These are phyloP conservation scores for Rhipidocladum racemiflorum DNA, from an alignment of 176 grass and related monocot species.

Conservation along the genomic window DNA sequence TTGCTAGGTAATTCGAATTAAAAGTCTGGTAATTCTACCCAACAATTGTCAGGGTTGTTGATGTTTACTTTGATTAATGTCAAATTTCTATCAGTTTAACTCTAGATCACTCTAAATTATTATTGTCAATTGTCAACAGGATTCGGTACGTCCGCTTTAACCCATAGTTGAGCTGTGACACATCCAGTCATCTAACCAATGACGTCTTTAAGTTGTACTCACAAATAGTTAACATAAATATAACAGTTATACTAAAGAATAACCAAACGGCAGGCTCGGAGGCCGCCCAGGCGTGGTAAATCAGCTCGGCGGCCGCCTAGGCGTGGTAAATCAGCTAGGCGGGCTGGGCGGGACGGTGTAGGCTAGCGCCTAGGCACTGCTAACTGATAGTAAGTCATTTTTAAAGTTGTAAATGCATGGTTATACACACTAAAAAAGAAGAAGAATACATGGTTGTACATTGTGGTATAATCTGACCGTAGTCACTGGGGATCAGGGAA, in stretches of 20 bases:
- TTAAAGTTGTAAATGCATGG: not conserved
- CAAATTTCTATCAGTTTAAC: not conserved
- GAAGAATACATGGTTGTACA: not conserved
- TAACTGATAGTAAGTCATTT: not conserved
- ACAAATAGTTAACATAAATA: not conserved
- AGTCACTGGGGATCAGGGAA: not conserved
- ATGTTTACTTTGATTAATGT: not conserved
- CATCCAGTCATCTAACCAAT: not conserved
- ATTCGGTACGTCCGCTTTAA: not conserved
- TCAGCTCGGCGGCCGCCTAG: no score
- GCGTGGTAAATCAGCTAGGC: no score
- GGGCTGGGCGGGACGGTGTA: no score
- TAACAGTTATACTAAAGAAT: not conserved
- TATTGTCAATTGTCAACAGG: not conserved
- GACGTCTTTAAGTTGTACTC: not conserved
- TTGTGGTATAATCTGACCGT: constrained; percentile 12
- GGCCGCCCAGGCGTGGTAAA: no score
- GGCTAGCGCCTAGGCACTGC: no score
- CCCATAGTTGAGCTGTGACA: not conserved
- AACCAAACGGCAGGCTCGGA: no score
- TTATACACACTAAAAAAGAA: no score
- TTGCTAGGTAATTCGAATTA: constrained; percentile 66
- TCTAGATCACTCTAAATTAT: not conserved
- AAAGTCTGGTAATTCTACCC: not conserved
- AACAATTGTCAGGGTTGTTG: not conserved